Percentiles rank a stretch among this genome's conserved stretches.
Evolutionary conservation across 169 alveolate genomes (phyloP).

Genomic region (Cryptosporidium ubiquitum): DNA sequence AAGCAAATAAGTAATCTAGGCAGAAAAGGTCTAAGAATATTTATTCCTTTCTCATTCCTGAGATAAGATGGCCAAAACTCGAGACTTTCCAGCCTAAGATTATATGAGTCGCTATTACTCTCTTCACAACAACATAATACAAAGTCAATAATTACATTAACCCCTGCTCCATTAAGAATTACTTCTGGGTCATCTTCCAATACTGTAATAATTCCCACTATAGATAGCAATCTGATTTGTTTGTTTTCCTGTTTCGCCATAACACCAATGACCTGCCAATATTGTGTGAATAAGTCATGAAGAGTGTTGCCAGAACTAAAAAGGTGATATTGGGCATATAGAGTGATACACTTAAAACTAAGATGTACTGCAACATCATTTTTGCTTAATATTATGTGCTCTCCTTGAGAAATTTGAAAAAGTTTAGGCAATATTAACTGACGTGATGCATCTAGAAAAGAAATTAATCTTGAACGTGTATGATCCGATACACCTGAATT

Average conservation of each 20-base stretch:
- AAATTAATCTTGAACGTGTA: slow-evolving; percentile 9
- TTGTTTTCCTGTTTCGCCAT: slow-evolving; percentile 35
- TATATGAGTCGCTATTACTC: slow-evolving; percentile 76
- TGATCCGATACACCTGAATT: slow-evolving; percentile 16
- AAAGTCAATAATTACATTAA: slow-evolving; percentile 82
- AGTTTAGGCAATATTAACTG: slow-evolving; percentile 47
- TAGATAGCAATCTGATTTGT: slow-evolving; percentile 3
- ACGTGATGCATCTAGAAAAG: slow-evolving; percentile 61
- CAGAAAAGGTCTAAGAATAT: slow-evolving; percentile 24
- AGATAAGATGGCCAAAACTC: slow-evolving; percentile 85
- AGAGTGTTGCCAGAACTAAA: slow-evolving; percentile 33
- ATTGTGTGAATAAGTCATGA: slow-evolving; percentile 77
- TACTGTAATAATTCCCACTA: slow-evolving; percentile 15
- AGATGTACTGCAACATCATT: slow-evolving; percentile 32
- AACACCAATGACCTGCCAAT: slow-evolving; percentile 77
- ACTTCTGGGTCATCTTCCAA: slow-evolving; percentile 79
- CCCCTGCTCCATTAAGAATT: slow-evolving; percentile 78
- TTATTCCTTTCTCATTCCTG: slow-evolving; percentile 65
- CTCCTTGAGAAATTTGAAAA: slow-evolving; percentile 26
- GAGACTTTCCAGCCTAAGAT: slow-evolving; percentile 84
- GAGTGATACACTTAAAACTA: slow-evolving; percentile 46
- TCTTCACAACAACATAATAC: slow-evolving; percentile 81
- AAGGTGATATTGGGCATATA: slow-evolving; percentile 72
- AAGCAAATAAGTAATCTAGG: slow-evolving; percentile 75
- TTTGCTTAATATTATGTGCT: slow-evolving; percentile 24